Evolutionary conservation across 495 filamentous ascomycete species (phyloP), one percentile per base, ranked within the genome.

Genomic region (Penicillium angulare): DNA sequence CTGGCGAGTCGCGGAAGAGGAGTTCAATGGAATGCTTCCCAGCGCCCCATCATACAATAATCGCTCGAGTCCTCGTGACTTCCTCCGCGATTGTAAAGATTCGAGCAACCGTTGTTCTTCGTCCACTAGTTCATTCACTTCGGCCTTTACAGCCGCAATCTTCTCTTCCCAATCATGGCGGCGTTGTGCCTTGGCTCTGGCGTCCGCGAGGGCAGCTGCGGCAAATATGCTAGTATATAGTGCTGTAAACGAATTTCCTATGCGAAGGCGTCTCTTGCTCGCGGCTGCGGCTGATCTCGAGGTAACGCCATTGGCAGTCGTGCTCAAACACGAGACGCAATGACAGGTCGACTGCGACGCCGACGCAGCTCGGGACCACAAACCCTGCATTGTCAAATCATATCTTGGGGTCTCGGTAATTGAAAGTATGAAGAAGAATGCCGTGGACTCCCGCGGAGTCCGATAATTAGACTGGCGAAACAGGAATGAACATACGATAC

Each of bases 201-300:
- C 81, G 68, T 90, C 88, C 22, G 79, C 72, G 2, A 87, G 66
- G 31, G 85, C 79, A 1, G 87, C 89, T n/a, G 82, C 81, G 2
- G 84, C 86, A 49, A 89, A 82, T 31, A 90, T 83, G 46, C 84
- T 82, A 3, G 84, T 84, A 58, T 89, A 90, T 52, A 82, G 77
- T 10, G 84, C 80, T 3, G 86, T 90, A 48, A 86, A 83, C 13
- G 85, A 71, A 66, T 86, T 83, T 57, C 76, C 80, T 56, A 75
- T 72, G 1, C 74, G 74, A 43, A 83, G 64, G 23, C 76, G 77
- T 60, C 72, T 74, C 33, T 74, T 66, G 42, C 78, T 74, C 20
- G 75, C 73, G 10, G 77, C 78, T 26, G 79, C 75, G n/a, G 76
- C 64, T 55, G 77, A 71, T 50, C 83, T 78, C 18, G 72, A 73